Evolutionary conservation across 345 rosid genomes (phyloP), one percentile per base, ranked within the genome.

Genomic region (Citrus hindsii): DNA sequence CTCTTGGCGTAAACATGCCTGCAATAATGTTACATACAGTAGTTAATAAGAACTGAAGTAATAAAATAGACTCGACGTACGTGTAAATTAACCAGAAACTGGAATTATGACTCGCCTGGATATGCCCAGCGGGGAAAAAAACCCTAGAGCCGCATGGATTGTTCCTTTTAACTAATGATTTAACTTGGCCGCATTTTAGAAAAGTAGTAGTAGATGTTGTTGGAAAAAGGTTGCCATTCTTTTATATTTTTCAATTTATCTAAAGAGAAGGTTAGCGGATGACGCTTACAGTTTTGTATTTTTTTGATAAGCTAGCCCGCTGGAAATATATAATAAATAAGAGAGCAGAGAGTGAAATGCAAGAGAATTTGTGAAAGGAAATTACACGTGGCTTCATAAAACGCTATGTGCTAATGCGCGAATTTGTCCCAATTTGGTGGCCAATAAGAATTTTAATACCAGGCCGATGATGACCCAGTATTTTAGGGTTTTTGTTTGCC

Each of bases 121-220:
- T 61, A n/a, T 53, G 72, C 71, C 83, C 37, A n/a, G 71, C 5
- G 2, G 77, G 86, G 61, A 74, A 32, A 37, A 67, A 75, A 74
- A 75, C 73, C 76, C 70, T 76, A 13, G 79, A 81, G 71, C 70
- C 67, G 82, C 76, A 67, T 30, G 72, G 78, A 42, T 38, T 81
- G 27, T 51, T 79, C 65, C 14, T 78, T 55, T 28, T 35, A 2
- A 73, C 19, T 5, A 64, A 9, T 22, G 59, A 74, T 55, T 76
- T 75, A 40, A 56, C n/a, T 46, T 24, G 67, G 56, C 77, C 51
- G 22, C 60, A 74, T 64, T 22, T 77, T 27, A 83, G 72, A 22
- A 79, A 6, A 30, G 28, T 7, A 4, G 28, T 7, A 4, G 75
- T 21, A 3, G 79, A 10, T 13, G 78, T 22, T 16, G 80, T 56